Evolutionary conservation across 345 rosid genomes (phyloP), one percentile per base, ranked within the genome.

Genomic region (Murraya koenigii): DNA sequence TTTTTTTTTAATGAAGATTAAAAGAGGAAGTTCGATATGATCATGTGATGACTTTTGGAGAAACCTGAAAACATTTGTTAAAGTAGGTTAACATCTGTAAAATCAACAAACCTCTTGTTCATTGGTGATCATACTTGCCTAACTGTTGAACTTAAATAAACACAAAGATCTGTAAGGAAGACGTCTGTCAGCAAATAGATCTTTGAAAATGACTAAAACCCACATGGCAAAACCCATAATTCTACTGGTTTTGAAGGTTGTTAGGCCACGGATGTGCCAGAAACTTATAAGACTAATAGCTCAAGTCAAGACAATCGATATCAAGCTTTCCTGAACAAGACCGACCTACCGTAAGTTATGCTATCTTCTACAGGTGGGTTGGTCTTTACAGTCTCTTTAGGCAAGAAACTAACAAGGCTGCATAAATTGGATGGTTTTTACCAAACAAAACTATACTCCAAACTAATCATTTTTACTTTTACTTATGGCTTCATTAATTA

Each of bases 191-290:
- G 22, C 22, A 52, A 52, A 15, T 17, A 5, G 35, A 76, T 62
- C 44, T 13, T 72, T 61, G 52, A 68, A 62, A 36, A 63, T 56
- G 62, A 72, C 77, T 71, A 28, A 66, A 82, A 76, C 68, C 72
- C 23, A 75, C 55, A 66, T 56, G 23, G 44, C 59, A 23, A 32
- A 65, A 26, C 71, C 26, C 6, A 23, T 26, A 62, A 44, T 30
- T 7, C 30, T 19, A 8, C 56, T 15, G 13, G 35, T 47, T 33
- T 30, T 69, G 41, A 71, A 71, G 33, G 75, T 59, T 80, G 79
- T 74, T 71, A 69, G 54, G 64, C 61, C 11, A 66, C 25, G 75
- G 82, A 80, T 72, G 32, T 49, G 58, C 75, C 66, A 80, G 54
- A 79, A 58, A 79, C 60, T 69, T 41, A 66, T 47, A 14, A 78